Evolutionary conservation across 2,329 filamentous ascomycete genomes (phyloP).

Genomic region (Sclerotinia glacialis): DNA sequence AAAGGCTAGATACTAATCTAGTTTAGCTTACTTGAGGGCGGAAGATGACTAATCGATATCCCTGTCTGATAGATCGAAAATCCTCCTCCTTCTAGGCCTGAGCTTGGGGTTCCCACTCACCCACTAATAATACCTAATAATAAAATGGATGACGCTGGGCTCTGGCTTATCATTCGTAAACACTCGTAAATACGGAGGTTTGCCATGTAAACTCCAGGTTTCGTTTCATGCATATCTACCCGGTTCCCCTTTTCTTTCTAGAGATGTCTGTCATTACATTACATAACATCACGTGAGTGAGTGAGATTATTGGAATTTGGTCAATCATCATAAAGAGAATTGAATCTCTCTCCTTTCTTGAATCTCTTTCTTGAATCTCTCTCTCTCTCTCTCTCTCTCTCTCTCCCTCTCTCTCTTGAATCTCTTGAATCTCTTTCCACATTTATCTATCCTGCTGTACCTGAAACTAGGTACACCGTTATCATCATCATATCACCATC

Average conservation of each 20-base stretch:
- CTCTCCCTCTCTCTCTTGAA: background rate
- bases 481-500: background rate
- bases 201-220: background rate
- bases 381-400: no score
- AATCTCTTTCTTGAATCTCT: background rate
- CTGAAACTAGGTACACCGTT: background rate
- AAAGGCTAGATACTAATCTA: background rate
- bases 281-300: no score
- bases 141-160: slow-evolving; percentile 2
- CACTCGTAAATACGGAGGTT: background rate
- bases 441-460: background rate
- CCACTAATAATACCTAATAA: background rate
- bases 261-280: background rate
- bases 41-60: background rate
- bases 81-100: background rate
- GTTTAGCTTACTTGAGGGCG: background rate
- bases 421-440: background rate
- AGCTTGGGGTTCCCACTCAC: background rate
- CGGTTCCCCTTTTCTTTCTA: background rate
- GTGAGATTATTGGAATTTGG: background rate
- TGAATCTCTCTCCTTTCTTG: background rate
- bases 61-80: no score
- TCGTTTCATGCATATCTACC: background rate
- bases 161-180: background rate
- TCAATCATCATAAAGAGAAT: background rate